Evolutionary conservation across 345 rosid species (phyloP), one percentile per base, ranked within the genome.

Genomic region (Populus deltoides): DNA sequence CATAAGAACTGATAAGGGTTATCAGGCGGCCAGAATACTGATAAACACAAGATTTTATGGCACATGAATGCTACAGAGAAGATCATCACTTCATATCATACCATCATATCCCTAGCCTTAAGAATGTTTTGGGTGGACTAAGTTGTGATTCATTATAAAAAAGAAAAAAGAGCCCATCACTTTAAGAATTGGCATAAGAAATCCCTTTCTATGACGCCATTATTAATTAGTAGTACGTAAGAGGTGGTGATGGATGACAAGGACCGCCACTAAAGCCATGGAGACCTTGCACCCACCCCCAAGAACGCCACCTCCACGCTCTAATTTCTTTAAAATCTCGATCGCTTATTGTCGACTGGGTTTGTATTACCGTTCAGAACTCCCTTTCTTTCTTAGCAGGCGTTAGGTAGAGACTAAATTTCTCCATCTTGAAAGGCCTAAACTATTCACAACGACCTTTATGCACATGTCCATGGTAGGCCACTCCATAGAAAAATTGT

Each of bases 251-350:
- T 31, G 49, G 51, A 39, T 45, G 85, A 84, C 78, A 79, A 75
- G 76, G 79, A 84, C 82, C 73, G 13, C 77, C 86, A 74, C 82
- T 49, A n/a, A 20, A 9, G 15, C 74, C 80, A 81, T 62, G 84
- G 81, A 77, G 27, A 33, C 47, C 47, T 17, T n/a, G 39, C 59
- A 55, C 74, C 63, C 15, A 24, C 29, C 11, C 63, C 29, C 27
- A 10, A 24, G 12, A 59, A 59, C 29, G 15, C 65, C 36, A 0
- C 36, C 11, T n/a, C 25, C 29, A 59, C 29, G 63, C 63, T 51
- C 57, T 51, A 20, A 51, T 18, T 5, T 18, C 22, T 49, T 49
- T 49, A 49, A 4, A 49, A 5, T 20, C 6, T 20, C 57, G 20
- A 8, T 4, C 57, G 20, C n/a, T 4, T 33, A 20, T 15, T 47